Conservation (phyloP, 495 filamentous ascomycete genomes). For the Parathielavia appendiculata region DNA sequence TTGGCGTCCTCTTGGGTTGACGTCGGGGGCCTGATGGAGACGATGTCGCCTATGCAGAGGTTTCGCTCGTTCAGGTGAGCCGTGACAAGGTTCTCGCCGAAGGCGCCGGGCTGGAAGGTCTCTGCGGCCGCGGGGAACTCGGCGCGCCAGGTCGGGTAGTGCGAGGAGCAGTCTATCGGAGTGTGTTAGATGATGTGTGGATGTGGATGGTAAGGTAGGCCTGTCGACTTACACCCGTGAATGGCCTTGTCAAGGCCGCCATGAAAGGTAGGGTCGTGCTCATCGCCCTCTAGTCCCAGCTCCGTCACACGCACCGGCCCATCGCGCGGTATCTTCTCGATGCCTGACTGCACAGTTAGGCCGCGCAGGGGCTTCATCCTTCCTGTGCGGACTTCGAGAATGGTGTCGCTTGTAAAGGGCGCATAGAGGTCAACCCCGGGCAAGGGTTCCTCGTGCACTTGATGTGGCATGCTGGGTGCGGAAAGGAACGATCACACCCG, state of each 20-base stretch:
- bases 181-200: not conserved
- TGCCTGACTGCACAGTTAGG: conserved; percentile 43
- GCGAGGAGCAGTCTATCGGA: conserved; percentile 43
- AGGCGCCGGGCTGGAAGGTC: conserved; percentile 46
- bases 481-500: too few relatives aligned
- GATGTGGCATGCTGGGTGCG: conserved; percentile 1
- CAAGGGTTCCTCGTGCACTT: conserved; percentile 18
- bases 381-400: conserved; percentile 51
- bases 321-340: conserved; percentile 44
- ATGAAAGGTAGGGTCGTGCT: conserved; percentile 53
- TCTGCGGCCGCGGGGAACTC: conserved; percentile 41
- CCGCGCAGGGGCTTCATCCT: conserved; percentile 46
- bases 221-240: conserved; percentile 43
- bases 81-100: conserved; percentile 55
- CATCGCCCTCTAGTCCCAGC: conserved; percentile 48
- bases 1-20: not conserved
- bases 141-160: conserved; percentile 46
- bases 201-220: not conserved
- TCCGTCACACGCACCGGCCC: conserved; percentile 41
- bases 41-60: conserved; percentile 53
- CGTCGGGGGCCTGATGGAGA: conserved; percentile 33
- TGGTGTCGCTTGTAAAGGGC: conserved; percentile 39
- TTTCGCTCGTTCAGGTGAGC: conserved; percentile 50
- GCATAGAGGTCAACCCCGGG: conserved; percentile 36
- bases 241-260: conserved; percentile 53